Evolutionary conservation across 2,329 filamentous ascomycete species (phyloP).

Genomic region (Fusarium dimerum): DNA sequence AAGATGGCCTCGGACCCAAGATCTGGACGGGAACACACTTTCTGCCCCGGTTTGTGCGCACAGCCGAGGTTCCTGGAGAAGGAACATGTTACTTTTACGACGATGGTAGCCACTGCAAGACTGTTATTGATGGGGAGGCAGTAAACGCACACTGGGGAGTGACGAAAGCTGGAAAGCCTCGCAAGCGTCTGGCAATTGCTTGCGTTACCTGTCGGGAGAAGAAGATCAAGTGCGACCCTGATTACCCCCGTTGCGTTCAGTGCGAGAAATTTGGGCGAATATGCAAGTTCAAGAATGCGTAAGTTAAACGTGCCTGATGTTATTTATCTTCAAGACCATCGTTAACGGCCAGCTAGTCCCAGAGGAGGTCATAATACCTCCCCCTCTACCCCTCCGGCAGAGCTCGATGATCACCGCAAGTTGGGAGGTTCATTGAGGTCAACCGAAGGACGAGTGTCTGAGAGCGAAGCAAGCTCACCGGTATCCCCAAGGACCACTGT

Average conservation of each 20-base stretch:
- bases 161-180: constrained; percentile 90
- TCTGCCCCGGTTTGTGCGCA: constrained; percentile 63
- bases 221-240: constrained; percentile 96
- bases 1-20: constrained; percentile 65
- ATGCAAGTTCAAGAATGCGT: constrained; percentile 87
- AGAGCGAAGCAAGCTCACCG: constrained; percentile 48
- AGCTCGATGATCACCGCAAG: constrained; percentile 48
- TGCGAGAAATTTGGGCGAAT: constrained; percentile 87
- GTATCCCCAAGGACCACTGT: constrained; percentile 47
- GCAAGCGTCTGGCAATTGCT: constrained; percentile 88
- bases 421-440: constrained; percentile 34
- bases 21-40: constrained; percentile 71
- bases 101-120: constrained; percentile 80
- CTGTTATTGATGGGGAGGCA: constrained; percentile 78
- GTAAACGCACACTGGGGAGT: constrained; percentile 94
- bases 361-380: constrained; percentile 60
- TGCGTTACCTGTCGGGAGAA: constrained; percentile 93
- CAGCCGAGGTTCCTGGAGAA: constrained; percentile 72
- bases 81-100: constrained; percentile 85
- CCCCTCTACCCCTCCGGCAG: constrained; percentile 52
- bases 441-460: constrained; percentile 40
- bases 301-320: constrained; percentile 44
- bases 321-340: background rate
- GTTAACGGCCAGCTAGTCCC: constrained; percentile 42
- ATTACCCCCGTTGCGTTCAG: constrained; percentile 83